phyloP scores from a whole-genome alignment of 768 basidiomycete species.

The Calocera viscosa region DNA sequence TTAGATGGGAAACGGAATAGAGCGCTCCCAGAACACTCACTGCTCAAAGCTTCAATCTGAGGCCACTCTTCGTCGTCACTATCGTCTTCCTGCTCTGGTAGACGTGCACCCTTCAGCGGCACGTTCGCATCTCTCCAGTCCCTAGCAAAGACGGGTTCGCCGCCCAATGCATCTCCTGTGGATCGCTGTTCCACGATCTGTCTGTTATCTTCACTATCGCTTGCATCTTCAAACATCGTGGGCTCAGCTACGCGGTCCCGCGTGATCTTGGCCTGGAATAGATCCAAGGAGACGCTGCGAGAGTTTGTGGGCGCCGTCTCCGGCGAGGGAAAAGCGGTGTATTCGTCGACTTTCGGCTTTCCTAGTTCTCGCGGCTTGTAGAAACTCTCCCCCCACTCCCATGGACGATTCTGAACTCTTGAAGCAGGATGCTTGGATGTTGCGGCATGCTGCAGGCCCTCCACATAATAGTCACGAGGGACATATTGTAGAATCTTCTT shows the following conservation, averaged over 20 bases:
- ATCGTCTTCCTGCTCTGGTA: constrained; percentile 20
- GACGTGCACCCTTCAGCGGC: constrained; percentile 27
- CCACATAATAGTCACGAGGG: constrained; percentile 39
- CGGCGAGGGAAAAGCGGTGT: constrained; percentile 22
- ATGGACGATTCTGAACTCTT: constrained; percentile 59
- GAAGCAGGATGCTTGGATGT: constrained; percentile 13
- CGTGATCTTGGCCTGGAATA: constrained; percentile 52
- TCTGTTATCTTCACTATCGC: constrained; percentile 23
- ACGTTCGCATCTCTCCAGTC: constrained; percentile 68
- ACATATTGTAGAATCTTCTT: constrained; percentile 45
- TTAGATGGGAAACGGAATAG: constrained; percentile 24
- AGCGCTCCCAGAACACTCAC: constrained; percentile 25
- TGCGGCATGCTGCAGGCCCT: constrained; percentile 47
- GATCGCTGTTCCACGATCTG: constrained; percentile 39
- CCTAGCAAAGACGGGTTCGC: constrained; percentile 53
- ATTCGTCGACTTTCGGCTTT: constrained; percentile 34
- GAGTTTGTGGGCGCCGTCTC: constrained; percentile 41
- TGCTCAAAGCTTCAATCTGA: constrained; percentile 12
- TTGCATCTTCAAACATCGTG: constrained; percentile 19
- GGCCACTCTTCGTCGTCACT: constrained; percentile 24
- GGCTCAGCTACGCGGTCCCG: constrained; percentile 41
- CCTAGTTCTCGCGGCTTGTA: constrained; percentile 43
- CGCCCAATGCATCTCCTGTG: constrained; percentile 52
- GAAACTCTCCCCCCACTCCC: constrained; percentile 77
- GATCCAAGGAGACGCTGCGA: constrained; percentile 57